Conservation (phyloP, 2,329 filamentous ascomycete species). For the Drechslerella stenobrocha region DNA sequence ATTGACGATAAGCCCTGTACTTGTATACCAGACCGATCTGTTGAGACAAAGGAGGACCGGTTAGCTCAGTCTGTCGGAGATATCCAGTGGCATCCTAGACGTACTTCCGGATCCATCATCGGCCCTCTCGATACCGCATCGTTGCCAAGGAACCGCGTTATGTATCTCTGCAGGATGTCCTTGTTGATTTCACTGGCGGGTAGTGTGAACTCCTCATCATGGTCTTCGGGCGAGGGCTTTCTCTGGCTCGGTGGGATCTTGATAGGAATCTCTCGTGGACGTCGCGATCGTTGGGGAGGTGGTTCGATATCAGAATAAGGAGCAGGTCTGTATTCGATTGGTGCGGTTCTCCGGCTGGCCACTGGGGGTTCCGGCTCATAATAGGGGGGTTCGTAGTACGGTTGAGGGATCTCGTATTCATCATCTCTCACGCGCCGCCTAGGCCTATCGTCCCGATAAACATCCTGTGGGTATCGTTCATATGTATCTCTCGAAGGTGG, state of each 20-base stretch:
- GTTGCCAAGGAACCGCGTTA: constrained; percentile 35
- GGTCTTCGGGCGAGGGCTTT: constrained; percentile 19
- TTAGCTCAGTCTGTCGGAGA: constrained; percentile 1
- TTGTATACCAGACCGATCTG: constrained; percentile 20
- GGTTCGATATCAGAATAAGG: constrained; percentile 3
- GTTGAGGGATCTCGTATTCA: constrained; percentile 19
- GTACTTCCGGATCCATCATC: constrained; percentile 25
- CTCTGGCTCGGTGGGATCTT: constrained; percentile 7
- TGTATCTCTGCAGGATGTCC: constrained; percentile 30
- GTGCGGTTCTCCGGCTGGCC: constrained; percentile 13
- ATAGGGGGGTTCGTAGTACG: constrained; percentile 15
- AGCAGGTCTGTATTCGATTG: constrained; percentile 20
- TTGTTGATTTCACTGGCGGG: constrained; percentile 33
- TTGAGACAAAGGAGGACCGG: not conserved
- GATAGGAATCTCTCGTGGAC: constrained; percentile 20
- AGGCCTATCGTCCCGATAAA: constrained; percentile 24
- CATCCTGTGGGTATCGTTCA: constrained; percentile 18
- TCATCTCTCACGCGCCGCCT: constrained; percentile 27
- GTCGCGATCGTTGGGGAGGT: constrained; percentile 4
- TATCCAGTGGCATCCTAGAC: constrained; percentile 2
- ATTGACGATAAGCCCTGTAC: constrained; percentile 39
- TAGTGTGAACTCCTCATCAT: constrained; percentile 26
- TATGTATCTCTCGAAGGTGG: constrained; percentile 27
- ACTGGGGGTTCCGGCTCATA: constrained; percentile 22
- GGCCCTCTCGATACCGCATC: constrained; percentile 32